Evolutionary conservation across 2,329 filamentous ascomycete genomes (phyloP).

Genomic region (Ascochyta koolunga): DNA sequence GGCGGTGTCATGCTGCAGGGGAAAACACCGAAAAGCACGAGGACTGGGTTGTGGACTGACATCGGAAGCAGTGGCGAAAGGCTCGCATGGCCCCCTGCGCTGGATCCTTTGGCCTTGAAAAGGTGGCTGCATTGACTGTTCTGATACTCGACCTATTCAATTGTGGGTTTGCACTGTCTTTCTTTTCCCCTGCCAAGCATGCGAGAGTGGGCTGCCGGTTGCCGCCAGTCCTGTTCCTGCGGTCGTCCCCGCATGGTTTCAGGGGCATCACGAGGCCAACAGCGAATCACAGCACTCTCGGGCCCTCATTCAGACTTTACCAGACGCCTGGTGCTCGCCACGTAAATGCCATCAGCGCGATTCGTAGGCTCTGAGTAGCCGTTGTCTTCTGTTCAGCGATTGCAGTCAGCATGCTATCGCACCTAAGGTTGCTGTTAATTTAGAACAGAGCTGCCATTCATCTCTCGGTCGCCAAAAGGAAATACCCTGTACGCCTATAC

Average conservation of each 20-base stretch:
- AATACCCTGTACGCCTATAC: slow-evolving; percentile 1
- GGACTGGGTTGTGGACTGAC: slow-evolving; percentile 5
- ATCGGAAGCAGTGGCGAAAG: slow-evolving; percentile 11
- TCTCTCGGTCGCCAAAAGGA: slow-evolving; percentile 1
- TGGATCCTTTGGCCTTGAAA: slow-evolving; percentile 8
- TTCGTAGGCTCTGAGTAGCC: not conserved
- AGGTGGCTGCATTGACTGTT: slow-evolving; percentile 12
- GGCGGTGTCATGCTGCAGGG: slow-evolving; percentile 6
- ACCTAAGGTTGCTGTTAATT: not conserved
- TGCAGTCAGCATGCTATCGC: not conserved
- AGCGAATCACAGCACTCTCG: slow-evolving; percentile 31
- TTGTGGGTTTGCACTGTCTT: slow-evolving; percentile 13
- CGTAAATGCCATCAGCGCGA: slow-evolving; percentile 1
- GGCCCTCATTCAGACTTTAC: slow-evolving; percentile 14
- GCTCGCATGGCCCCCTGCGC: slow-evolving; percentile 3
- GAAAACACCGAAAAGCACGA: slow-evolving; percentile 1
- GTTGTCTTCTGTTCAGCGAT: not conserved
- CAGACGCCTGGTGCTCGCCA: slow-evolving; percentile 20
- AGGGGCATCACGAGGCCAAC: slow-evolving; percentile 28
- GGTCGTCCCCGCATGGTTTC: slow-evolving; percentile 25
- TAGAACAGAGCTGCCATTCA: not conserved
- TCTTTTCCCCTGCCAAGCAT: slow-evolving; percentile 43
- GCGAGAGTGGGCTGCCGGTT: slow-evolving; percentile 17
- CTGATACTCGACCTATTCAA: slow-evolving; percentile 9
- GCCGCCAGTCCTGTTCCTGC: slow-evolving; percentile 38